These are phyloP conservation scores for Pythium guiyangense DNA, from an alignment of 352 stramenopile genomes.

Conservation along the genomic window DNA sequence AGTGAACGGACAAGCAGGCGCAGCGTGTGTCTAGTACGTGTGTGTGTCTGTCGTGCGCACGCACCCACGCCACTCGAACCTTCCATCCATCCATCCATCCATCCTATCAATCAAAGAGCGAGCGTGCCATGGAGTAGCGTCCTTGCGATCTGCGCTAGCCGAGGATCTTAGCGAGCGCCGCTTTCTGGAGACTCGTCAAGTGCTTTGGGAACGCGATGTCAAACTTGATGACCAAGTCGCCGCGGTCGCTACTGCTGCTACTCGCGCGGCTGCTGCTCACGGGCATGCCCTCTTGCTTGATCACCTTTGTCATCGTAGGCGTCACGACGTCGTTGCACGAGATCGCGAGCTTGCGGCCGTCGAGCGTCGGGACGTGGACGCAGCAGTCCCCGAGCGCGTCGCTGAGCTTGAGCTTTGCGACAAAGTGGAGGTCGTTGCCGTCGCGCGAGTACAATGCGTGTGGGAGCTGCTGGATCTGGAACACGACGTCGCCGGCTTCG, in stretches of 20 bases:
- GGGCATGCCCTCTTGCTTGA: slow-evolving; percentile 96
- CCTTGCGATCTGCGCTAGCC: too few relatives aligned
- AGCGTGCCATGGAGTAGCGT: too few relatives aligned
- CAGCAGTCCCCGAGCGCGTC: slow-evolving; percentile 94
- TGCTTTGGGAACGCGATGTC: slow-evolving; percentile 95
- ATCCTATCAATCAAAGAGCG: too few relatives aligned
- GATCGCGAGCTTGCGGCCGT: slow-evolving; percentile 92
- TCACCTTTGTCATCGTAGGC: slow-evolving; percentile 85
- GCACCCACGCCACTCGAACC: too few relatives aligned
- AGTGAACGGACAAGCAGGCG: too few relatives aligned
- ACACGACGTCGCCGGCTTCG: slow-evolving; percentile 93
- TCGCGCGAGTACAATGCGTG: slow-evolving; percentile 89
- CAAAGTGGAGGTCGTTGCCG: slow-evolving; percentile 91
- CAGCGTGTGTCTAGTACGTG: too few relatives aligned
- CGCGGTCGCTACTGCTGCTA: slow-evolving; percentile 39
- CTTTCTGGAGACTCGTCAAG: slow-evolving; percentile 91
- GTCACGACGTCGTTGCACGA: slow-evolving; percentile 92
- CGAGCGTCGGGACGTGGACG: slow-evolving; percentile 93
- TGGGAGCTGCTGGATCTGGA: slow-evolving; percentile 85
- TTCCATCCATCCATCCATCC: too few relatives aligned
- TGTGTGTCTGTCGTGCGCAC: too few relatives aligned
- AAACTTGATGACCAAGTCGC: slow-evolving; percentile 95
- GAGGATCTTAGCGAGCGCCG: slow-evolving; percentile 76
- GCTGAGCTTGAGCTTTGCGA: slow-evolving; percentile 92
- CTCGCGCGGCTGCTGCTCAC: slow-evolving; percentile 46